These are phyloP conservation scores for Polychytrium aggregatum DNA, from an alignment of 192 early-diverging fungal genomes.

Conservation along the genomic window DNA sequence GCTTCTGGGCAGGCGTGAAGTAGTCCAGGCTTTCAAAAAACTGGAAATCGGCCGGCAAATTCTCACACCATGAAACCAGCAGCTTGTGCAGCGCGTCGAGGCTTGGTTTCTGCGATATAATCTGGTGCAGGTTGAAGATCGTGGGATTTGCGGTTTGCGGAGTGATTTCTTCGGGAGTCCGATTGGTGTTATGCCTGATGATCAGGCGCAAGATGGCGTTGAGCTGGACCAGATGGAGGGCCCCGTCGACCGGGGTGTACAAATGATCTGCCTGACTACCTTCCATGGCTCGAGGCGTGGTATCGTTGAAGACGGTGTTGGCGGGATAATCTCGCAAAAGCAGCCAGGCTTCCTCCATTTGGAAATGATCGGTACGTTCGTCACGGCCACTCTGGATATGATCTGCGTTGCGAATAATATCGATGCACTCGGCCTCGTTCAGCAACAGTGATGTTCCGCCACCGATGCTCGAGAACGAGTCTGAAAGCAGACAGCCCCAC, in stretches of 20 bases:
- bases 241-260: slow-evolving; percentile 2
- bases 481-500: slow-evolving; percentile 13
- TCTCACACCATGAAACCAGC: slow-evolving; percentile 12
- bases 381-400: neutral
- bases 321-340: neutral
- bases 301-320: neutral
- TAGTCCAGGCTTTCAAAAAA: slow-evolving; percentile 6
- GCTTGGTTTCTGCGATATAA: neutral
- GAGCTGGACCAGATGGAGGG: slow-evolving; percentile 11
- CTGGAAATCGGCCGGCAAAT: slow-evolving; percentile 5
- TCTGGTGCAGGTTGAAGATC: neutral
- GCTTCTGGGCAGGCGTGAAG: neutral
- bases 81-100: slow-evolving; percentile 2
- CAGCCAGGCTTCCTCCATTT: neutral
- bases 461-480: slow-evolving; percentile 7
- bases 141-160: neutral
- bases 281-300: slow-evolving; percentile 4
- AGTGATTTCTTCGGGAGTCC: neutral
- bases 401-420: slow-evolving; percentile 5
- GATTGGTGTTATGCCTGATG: slow-evolving; percentile 4
- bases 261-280: slow-evolving; percentile 10
- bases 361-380: neutral
- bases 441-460: slow-evolving; percentile 9
- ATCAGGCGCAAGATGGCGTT: slow-evolving; percentile 9
- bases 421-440: slow-evolving; percentile 15